Conservation (phyloP, 805 yeast species). For the Wickerhamomyces mucosus region DNA sequence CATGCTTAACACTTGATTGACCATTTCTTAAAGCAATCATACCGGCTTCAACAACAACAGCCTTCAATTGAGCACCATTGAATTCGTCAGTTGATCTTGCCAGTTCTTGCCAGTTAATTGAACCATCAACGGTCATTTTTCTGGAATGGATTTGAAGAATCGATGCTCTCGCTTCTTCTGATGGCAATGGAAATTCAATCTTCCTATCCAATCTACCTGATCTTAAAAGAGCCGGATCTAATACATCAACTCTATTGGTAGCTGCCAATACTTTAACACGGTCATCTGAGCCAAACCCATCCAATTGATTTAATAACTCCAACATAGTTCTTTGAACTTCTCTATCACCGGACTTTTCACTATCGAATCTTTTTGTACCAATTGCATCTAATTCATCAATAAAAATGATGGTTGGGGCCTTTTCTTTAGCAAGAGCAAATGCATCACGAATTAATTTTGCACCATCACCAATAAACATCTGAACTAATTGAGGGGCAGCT, state of each 20-base stretch:
- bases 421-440: conserved; percentile 93
- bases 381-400: conserved; percentile 98
- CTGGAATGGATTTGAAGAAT: conserved; percentile 95
- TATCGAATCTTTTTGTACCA: conserved; percentile 96
- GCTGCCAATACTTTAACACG: conserved; percentile 97
- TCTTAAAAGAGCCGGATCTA: conserved; percentile 96
- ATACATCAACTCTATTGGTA: conserved; percentile 97
- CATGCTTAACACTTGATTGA: conserved; percentile 85
- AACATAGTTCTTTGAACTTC: conserved; percentile 99
- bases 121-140: conserved; percentile 86
- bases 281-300: conserved; percentile 96
- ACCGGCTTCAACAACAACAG: conserved; percentile 99
- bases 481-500: conserved; percentile 97
- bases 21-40: conserved; percentile 98
- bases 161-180: conserved; percentile 95
- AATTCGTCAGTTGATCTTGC: conserved; percentile 98
- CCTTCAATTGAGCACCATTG: conserved; percentile 97
- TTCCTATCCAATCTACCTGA: conserved; percentile 98
- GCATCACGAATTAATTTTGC: conserved; percentile 97
- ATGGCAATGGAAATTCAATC: conserved; percentile 95
- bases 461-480: conserved; percentile 98
- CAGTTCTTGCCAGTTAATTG: conserved; percentile 95
- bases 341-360: conserved; percentile 95
- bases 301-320: conserved; percentile 93
- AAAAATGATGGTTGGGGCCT: conserved; percentile 96